Base-by-base conservation (phyloP, 2,329 filamentous ascomycete genomes). In the Fusarium miscanthi region DNA sequence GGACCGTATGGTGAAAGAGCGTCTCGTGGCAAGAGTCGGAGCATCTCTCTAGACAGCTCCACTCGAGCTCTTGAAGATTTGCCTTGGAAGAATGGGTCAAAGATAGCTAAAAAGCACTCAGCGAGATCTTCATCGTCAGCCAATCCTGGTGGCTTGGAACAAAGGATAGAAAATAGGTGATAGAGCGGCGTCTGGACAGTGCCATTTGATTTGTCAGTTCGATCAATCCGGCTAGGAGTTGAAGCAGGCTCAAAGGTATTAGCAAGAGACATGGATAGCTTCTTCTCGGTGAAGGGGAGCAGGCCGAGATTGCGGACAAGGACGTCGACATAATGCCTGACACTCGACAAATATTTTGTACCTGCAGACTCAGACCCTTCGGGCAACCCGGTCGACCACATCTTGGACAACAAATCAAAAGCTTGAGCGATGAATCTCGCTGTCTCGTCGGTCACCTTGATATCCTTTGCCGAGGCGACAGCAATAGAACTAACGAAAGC, bases 401-500 rank as follows among this genome's bases (percentile, higher is more conserved):
- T 81, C 31, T 87, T 89, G 53, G 90, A 88, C 11, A 97, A 83
- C 27, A 94, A 82, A 45, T 90, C 90, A 54, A 95, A 87, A 27
- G 94, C 86, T 45, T 89, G 87, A 27, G 93, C 91, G 69, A 97
- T 87, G 65, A 95, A 95, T 68, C 90, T 88, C 77, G 93, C 93
- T 3, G 94, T 93, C 69, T 98, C 95, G 17, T 88, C 88, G 0
- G 94, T 94, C 11, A 95, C 91, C 76, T 95, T 97, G 75, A 99
- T 92, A 81, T 99, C 96, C 81, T 97, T 97, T 45, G 87, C 88
- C 30, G 91, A 91, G 42, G 93, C 92, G 53, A 88, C 87, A 5
- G 90, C 87, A 31, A 94, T 84, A 3, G 91, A 88, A 7, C 85
- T 83, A 46, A 93, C 85, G 17, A 94, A 84, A 3, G 87, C 84